phyloP scores from a whole-genome alignment of 164 flowering plant species.

The Echeveria elegans region DNA sequence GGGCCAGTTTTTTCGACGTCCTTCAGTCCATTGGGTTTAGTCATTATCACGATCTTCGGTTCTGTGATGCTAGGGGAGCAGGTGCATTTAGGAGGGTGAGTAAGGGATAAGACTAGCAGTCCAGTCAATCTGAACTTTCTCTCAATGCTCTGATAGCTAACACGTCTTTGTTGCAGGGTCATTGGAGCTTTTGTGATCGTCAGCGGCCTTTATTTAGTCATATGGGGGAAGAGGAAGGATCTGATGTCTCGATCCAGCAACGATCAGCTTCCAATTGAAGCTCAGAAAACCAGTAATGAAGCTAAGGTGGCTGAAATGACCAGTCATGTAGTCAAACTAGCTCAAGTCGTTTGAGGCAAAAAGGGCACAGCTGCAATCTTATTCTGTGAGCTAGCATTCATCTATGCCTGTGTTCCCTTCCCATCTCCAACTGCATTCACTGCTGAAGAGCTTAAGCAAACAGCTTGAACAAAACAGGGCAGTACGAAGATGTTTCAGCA shows the following conservation, averaged over 20 bases:
- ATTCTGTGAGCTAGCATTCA: background rate
- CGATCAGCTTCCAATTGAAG: background rate
- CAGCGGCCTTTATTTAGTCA: constrained; percentile 5
- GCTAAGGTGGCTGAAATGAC: background rate
- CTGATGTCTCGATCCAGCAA: background rate
- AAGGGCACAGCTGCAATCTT: background rate
- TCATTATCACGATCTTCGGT: background rate
- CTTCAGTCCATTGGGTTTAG: constrained; percentile 4
- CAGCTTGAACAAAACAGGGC: background rate
- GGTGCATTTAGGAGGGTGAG: constrained; percentile 9
- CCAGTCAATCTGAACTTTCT: background rate
- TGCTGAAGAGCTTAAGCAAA: background rate
- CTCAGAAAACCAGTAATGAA: background rate
- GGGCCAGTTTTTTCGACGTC: constrained; percentile 8
- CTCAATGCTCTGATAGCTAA: background rate
- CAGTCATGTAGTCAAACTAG: background rate
- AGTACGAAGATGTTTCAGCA: background rate
- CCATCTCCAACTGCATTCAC: background rate
- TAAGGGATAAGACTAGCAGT: background rate
- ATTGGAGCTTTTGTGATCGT: constrained; percentile 6
- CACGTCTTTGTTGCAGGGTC: constrained; percentile 1
- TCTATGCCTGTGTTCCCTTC: background rate
- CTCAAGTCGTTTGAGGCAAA: background rate
- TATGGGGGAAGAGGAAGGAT: constrained; percentile 10
- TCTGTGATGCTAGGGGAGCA: constrained; percentile 7